Evolutionary conservation across 202 grass and related monocot genomes (phyloP).

Genomic region (Thinopyrum obtusiflorum): DNA sequence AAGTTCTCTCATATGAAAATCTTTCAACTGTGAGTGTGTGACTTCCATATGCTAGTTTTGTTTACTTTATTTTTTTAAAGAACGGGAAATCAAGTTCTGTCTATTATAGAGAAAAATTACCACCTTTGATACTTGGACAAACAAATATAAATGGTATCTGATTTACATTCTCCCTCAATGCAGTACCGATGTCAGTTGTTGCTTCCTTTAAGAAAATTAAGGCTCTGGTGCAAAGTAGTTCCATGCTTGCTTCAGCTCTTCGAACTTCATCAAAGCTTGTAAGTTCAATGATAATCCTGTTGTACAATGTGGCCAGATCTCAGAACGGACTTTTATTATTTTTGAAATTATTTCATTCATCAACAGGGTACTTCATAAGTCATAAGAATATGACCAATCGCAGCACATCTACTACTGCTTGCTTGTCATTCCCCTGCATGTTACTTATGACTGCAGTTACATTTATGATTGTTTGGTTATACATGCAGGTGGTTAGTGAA

Average conservation of each 20-base stretch:
- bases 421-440: conserved; percentile 9
- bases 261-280: conserved; percentile 92
- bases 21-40: background rate
- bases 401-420: background rate
- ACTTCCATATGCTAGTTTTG: conserved; percentile 7
- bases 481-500: conserved; percentile 72
- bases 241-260: conserved; percentile 85
- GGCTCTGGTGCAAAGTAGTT: conserved; percentile 73
- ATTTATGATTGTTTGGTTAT: conserved; percentile 28
- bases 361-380: background rate
- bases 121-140: background rate
- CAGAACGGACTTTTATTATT: background rate
- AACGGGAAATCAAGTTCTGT: background rate
- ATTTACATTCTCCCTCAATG: conserved; percentile 36
- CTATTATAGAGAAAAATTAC: conserved; percentile 18
- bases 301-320: conserved; percentile 10
- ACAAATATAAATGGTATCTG: conserved; percentile 9
- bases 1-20: conserved; percentile 6
- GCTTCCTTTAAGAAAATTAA: conserved; percentile 99
- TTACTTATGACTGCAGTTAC: background rate
- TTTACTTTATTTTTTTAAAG: background rate
- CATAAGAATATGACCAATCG: conserved; percentile 14
- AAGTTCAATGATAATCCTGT: conserved; percentile 39
- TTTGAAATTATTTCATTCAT: conserved; percentile 14
- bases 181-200: conserved; percentile 94